Evolutionary conservation across 2,329 filamentous ascomycete genomes (phyloP), one percentile per base, ranked within the genome.

Genomic region (Phoma sp.): DNA sequence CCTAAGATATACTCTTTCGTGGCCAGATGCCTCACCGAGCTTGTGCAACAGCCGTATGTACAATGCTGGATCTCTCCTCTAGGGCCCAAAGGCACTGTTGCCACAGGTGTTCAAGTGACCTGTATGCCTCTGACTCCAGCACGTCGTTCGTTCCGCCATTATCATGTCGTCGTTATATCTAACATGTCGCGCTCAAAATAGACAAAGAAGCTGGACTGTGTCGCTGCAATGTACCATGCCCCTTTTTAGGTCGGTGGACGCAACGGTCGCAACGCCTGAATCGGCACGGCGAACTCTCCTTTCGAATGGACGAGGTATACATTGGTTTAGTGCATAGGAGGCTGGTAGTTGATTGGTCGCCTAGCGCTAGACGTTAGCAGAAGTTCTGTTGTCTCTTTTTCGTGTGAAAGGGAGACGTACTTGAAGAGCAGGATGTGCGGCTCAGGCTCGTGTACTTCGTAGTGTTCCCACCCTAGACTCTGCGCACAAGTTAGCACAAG

Each of bases 381-480:
- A 2, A 10, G 12, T 22, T 32, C 12, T 27, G 29, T 31, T 10
- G 8, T 19, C 4, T 44, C 6, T 33, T 13, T 19, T 4, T 44
- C 6, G 27, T 13, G 19, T 15, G 4, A 7, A 24, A 6, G 7
- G 25, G 21, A 19, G 25, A 82, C 90, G 77, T 81, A 97, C 94
- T 99, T 99, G 85, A 99, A 99, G 29, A 99, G 85, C 51, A 99
- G 85, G 71, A 99, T 99, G 77, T 99, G 95, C 63, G 95, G 95
- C 80, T 99, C 95, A 38, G 95, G 95, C 77, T 98, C 95, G 77
- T 99, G 95, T 50, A 99, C 95, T 78, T 99, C 95, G 75, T 99
- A 99, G 77, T 99, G 95, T 76, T 98, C 94, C 95, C 95, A 99
- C 54, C 95, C 95, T 70, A 99, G 82, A 81, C 94, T 98, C 93